A percentile compares a stretch with the other conserved stretches of the same genome.
Evolutionary conservation across 148 eudicot genomes (phyloP).

Genomic region (Euryodendron excelsum): DNA sequence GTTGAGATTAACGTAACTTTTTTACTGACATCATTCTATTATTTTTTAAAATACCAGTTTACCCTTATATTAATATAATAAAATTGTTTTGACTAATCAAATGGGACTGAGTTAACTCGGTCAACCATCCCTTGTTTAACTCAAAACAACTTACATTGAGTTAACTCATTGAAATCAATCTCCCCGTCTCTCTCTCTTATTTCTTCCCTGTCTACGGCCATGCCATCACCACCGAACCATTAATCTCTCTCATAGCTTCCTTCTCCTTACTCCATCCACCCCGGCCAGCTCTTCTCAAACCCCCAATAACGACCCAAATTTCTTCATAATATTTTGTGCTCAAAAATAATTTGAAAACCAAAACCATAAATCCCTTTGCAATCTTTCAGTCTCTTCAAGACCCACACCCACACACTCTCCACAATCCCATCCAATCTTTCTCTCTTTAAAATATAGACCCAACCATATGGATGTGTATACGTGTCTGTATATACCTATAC

Average conservation of each 20-base stretch:
- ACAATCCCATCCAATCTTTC: neutral
- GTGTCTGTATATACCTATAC: neutral
- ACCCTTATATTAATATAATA: neutral
- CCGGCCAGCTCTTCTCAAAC: neutral
- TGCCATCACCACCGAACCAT: neutral
- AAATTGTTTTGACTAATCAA: neutral
- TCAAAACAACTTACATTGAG: neutral
- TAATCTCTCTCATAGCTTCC: too few relatives aligned
- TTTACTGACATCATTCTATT: neutral
- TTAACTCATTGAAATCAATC: neutral
- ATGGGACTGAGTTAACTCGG: neutral
- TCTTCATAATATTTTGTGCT: neutral
- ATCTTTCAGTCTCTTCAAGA: neutral
- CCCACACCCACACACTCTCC: neutral
- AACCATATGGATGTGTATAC: neutral
- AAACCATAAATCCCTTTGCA: neutral
- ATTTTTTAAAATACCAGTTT: too few relatives aligned
- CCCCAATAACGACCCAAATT: neutral
- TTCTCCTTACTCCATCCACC: neutral
- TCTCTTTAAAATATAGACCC: neutral
- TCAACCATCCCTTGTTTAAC: neutral
- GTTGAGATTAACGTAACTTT: neutral
- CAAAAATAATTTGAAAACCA: neutral
- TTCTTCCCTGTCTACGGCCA: too few relatives aligned
- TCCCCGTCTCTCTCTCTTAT: too few relatives aligned